Conservation (phyloP, 345 rosid genomes). For the Lepidium didymum region DNA sequence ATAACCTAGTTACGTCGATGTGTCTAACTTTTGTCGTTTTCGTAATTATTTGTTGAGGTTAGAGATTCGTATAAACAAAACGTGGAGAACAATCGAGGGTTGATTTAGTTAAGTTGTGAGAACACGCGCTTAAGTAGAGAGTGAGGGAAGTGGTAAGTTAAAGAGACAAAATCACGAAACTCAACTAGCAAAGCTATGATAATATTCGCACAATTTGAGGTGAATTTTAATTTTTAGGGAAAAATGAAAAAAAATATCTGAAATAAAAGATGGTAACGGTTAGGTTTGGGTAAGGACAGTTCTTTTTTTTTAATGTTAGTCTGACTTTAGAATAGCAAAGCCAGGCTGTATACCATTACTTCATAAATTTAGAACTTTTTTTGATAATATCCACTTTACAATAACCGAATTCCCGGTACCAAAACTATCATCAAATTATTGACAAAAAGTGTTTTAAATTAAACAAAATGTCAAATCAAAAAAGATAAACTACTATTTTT, state of each 20-base stretch:
- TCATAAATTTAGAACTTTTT: neutral
- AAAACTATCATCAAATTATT: constrained; percentile 5
- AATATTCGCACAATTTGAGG: constrained; percentile 26
- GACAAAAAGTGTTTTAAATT: neutral
- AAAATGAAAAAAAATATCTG: constrained; percentile 13
- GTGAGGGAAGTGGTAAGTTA: constrained; percentile 5
- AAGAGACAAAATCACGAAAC: constrained; percentile 29
- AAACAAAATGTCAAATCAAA: neutral
- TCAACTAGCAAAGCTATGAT: constrained; percentile 25
- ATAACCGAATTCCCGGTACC: neutral
- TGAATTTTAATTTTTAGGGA: neutral
- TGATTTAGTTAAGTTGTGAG: neutral
- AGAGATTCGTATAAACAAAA: neutral
- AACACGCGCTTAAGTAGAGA: neutral
- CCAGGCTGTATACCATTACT: constrained; percentile 25
- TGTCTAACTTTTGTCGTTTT: constrained; percentile 28
- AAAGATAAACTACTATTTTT: too few relatives aligned
- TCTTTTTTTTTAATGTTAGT: constrained; percentile 3
- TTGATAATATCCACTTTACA: constrained; percentile 21
- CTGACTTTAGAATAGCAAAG: constrained; percentile 26
- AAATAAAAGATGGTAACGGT: constrained; percentile 22
- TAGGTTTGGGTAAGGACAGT: constrained; percentile 33
- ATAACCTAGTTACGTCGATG: neutral
- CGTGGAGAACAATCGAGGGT: constrained; percentile 17
- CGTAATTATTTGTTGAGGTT: neutral